phyloP scores from a whole-genome alignment of 495 filamentous ascomycete genomes.

The Penicillium pancosmium region DNA sequence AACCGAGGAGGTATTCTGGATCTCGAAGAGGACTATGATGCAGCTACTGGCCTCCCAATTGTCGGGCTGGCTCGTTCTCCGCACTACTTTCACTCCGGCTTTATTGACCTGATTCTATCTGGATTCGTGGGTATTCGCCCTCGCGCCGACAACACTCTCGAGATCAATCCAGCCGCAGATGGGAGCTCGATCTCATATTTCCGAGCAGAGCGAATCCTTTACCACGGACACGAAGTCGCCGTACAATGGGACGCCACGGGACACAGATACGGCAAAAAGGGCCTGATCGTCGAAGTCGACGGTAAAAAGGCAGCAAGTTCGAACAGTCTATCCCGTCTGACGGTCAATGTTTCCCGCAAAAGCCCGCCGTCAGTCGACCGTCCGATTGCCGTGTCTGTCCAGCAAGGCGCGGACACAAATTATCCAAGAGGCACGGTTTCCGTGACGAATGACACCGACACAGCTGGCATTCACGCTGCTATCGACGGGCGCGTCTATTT shows the following conservation, averaged over 20 bases:
- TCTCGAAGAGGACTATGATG: constrained; percentile 34
- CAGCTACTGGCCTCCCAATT: constrained; percentile 27
- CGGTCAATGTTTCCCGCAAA: constrained; percentile 5
- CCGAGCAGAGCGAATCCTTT: constrained; percentile 31
- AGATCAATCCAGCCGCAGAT: constrained; percentile 32
- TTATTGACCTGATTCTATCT: constrained; percentile 29
- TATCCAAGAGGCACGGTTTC: constrained; percentile 28
- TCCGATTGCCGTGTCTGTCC: constrained; percentile 26
- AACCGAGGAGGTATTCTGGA: constrained; percentile 27
- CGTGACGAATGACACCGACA: constrained; percentile 20
- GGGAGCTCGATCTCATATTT: constrained; percentile 24
- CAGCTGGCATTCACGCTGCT: constrained; percentile 24
- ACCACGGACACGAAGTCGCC: constrained; percentile 34
- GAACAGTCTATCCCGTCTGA: constrained; percentile 14
- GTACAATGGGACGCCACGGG: constrained; percentile 17
- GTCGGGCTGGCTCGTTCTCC: constrained; percentile 27
- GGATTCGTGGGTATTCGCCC: constrained; percentile 34
- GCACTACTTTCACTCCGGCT: constrained; percentile 39
- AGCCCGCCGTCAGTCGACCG: constrained; percentile 14
- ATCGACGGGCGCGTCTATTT: constrained; percentile 33
- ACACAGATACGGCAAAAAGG: constrained; percentile 22
- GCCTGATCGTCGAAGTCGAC: constrained; percentile 30
- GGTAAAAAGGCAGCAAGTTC: constrained; percentile 17
- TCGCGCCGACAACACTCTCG: constrained; percentile 27
- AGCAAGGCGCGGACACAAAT: constrained; percentile 17